Percentiles rank a stretch among this genome's conserved stretches.
Conservation (phyloP, 2,329 filamentous ascomycete species). For the Beauveria caledonica region DNA sequence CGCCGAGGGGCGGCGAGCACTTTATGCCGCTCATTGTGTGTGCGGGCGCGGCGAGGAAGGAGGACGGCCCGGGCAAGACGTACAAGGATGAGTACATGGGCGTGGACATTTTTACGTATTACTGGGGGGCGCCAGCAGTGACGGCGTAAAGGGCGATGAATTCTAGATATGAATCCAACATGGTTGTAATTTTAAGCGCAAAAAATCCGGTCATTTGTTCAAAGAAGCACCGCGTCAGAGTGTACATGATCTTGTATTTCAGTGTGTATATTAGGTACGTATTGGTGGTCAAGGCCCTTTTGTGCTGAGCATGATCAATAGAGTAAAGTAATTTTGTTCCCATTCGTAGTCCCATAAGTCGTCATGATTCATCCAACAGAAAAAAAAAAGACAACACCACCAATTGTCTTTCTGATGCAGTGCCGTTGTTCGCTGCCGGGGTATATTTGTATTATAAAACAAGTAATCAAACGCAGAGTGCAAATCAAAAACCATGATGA, state of each 20-base stretch:
- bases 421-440: slow-evolving; percentile 11
- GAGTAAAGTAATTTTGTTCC: background rate
- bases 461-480: background rate
- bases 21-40: slow-evolving; percentile 52
- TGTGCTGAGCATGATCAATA: background rate
- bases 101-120: slow-evolving; percentile 46
- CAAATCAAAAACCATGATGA: background rate
- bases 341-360: background rate
- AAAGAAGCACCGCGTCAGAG: background rate
- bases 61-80: slow-evolving; percentile 30
- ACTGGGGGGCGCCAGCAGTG: slow-evolving; percentile 34
- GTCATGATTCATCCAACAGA: background rate
- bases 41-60: slow-evolving; percentile 36
- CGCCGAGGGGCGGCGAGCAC: slow-evolving; percentile 45
- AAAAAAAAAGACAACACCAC: background rate
- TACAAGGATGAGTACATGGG: slow-evolving; percentile 44
- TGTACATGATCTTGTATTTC: background rate
- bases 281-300: background rate
- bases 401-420: slow-evolving; percentile 3
- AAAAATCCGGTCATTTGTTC: background rate
- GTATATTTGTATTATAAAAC: background rate
- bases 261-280: background rate
- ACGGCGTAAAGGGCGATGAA: slow-evolving; percentile 15
- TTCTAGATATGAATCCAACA: no score
- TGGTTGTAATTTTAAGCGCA: no score